These are phyloP conservation scores for Phytophthora pseudosyringae DNA, from an alignment of 352 stramenopile species.

Conservation along the genomic window DNA sequence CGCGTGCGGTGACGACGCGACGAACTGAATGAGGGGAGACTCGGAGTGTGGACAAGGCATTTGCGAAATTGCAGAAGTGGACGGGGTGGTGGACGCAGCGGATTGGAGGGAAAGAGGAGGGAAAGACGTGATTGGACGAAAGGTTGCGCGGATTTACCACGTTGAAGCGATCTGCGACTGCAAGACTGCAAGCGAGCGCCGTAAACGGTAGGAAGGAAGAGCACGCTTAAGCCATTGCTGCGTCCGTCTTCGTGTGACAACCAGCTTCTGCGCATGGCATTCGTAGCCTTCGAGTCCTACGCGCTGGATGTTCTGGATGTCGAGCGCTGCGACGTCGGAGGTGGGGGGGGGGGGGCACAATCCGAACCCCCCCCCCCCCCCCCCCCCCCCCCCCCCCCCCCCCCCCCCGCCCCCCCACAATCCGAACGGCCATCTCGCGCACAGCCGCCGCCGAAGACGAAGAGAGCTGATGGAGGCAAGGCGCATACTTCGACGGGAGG, in stretches of 20 bases:
- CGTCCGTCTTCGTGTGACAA: not conserved
- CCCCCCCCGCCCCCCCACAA: too few relatives aligned
- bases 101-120: slow-evolving; percentile 18
- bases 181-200: not conserved
- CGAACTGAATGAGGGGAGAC: slow-evolving; percentile 12
- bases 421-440: not conserved
- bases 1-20: slow-evolving; percentile 14
- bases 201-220: not conserved
- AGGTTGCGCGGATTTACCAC: not conserved
- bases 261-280: too few relatives aligned
- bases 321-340: not conserved
- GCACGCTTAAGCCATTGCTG: too few relatives aligned
- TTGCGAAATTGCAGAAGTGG: slow-evolving; percentile 9
- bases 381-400: too few relatives aligned
- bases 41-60: slow-evolving; percentile 8
- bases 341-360: not conserved
- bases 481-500: too few relatives aligned
- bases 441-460: not conserved
- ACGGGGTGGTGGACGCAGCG: not conserved
- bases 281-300: not conserved
- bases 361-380: too few relatives aligned
- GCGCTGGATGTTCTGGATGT: not conserved
- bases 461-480: not conserved
- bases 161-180: slow-evolving; percentile 12
- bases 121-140: not conserved